phyloP scores from a whole-genome alignment of 2,329 filamentous ascomycete species.

The Sarocladiaceae sp. region DNA sequence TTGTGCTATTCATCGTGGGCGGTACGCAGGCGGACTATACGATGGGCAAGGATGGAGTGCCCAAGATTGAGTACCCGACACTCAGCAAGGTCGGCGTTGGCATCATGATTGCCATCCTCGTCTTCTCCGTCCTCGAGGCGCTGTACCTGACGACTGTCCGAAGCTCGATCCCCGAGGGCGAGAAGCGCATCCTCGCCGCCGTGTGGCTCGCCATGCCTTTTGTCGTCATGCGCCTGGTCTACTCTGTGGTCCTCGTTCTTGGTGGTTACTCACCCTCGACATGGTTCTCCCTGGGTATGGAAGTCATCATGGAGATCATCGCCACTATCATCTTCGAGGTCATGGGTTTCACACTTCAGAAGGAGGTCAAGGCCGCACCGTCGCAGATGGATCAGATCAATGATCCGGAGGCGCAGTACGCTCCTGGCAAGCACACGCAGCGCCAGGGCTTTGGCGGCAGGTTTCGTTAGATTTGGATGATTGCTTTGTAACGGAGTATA shows the following conservation, averaged over 20 bases:
- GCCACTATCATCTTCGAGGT: slow-evolving; percentile 5
- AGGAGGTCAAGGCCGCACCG: slow-evolving; percentile 1
- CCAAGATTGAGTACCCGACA: slow-evolving; percentile 21
- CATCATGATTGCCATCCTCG: slow-evolving; percentile 30
- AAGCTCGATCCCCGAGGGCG: slow-evolving; percentile 37
- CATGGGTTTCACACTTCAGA: neutral
- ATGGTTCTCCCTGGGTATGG: slow-evolving; percentile 25
- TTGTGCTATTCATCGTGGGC: slow-evolving; percentile 27
- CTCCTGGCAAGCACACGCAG: neutral
- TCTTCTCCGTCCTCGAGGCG: slow-evolving; percentile 32
- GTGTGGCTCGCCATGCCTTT: slow-evolving; percentile 28
- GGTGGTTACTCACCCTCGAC: slow-evolving; percentile 18
- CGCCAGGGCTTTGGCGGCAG: no score
- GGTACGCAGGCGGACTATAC: slow-evolving; percentile 21
- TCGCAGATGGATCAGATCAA: neutral
- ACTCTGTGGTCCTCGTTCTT: slow-evolving; percentile 23
- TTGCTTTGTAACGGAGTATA: no score
- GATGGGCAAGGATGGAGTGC: slow-evolving; percentile 14
- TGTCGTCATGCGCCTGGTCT: slow-evolving; percentile 25
- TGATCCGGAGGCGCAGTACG: neutral
- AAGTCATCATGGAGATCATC: slow-evolving; percentile 27
- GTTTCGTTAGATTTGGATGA: neutral
- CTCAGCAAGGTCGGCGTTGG: slow-evolving; percentile 21
- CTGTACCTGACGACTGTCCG: slow-evolving; percentile 27
- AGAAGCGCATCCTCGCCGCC: slow-evolving; percentile 46